These are phyloP conservation scores for Fraxinus baroniana DNA, from an alignment of 305 asterid species.

Conservation along the genomic window DNA sequence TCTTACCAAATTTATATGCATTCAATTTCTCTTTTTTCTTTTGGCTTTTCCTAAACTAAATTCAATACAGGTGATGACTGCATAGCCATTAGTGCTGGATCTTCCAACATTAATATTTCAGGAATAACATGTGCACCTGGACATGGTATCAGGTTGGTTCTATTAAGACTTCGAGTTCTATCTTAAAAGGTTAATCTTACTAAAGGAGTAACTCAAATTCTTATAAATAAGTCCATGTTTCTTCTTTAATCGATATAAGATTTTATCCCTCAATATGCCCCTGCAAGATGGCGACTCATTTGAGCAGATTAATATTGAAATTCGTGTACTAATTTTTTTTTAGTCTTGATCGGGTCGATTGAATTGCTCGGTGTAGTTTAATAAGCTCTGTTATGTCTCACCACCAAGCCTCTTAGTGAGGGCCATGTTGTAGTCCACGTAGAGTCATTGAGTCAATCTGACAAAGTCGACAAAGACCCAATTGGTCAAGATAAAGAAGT, in stretches of 20 bases:
- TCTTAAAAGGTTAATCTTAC: no score
- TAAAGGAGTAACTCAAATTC: not conserved
- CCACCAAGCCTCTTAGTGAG: not conserved
- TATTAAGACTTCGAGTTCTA: not conserved
- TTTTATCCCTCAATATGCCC: no score
- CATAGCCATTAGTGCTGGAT: conserved; percentile 58
- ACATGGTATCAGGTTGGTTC: conserved; percentile 59
- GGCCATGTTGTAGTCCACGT: not conserved
- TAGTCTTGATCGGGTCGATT: not conserved
- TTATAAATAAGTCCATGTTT: not conserved
- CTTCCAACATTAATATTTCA: conserved; percentile 39
- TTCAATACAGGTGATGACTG: conserved; percentile 54
- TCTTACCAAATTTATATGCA: not conserved
- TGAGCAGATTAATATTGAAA: not conserved
- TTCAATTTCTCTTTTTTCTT: not conserved
- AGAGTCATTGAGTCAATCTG: not conserved
- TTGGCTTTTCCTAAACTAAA: not conserved
- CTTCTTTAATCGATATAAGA: not conserved
- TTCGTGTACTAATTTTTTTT: not conserved
- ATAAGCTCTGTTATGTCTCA: not conserved
- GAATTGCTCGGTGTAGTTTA: not conserved
- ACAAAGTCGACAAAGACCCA: not conserved
- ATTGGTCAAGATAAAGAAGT: not conserved
- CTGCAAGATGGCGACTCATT: not conserved
- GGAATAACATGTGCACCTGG: conserved; percentile 69